Conservation (phyloP, 176 grass and related monocot species). For the Panicum miliaceum region DNA sequence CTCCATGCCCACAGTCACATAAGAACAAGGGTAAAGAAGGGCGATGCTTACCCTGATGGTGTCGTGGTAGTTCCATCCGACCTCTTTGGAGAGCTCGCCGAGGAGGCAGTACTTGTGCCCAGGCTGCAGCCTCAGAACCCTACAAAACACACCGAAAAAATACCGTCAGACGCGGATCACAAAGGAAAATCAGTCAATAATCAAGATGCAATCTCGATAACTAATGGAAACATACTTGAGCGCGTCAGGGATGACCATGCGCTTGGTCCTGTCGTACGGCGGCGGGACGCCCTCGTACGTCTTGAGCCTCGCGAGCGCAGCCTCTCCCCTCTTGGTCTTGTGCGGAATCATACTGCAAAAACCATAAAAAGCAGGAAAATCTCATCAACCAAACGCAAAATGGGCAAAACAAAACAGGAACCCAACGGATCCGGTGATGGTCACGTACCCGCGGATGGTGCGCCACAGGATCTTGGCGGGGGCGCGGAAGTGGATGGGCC, state of each 20-base stretch:
- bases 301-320: slow-evolving; percentile 85
- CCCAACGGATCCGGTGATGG: not conserved
- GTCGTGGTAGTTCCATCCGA: slow-evolving; percentile 85
- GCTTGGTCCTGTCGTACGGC: slow-evolving; percentile 88
- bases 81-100: slow-evolving; percentile 87
- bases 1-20: not conserved
- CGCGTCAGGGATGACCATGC: slow-evolving; percentile 91
- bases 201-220: not conserved
- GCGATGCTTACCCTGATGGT: slow-evolving; percentile 67
- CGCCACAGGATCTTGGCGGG: slow-evolving; percentile 92
- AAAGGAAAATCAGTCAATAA: not conserved
- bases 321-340: slow-evolving; percentile 92
- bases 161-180: not conserved
- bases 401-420: too few relatives aligned
- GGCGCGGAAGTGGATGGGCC: slow-evolving; percentile 90
- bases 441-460: slow-evolving; percentile 72
- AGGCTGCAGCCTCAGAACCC: slow-evolving; percentile 91
- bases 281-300: slow-evolving; percentile 88
- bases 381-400: not conserved
- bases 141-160: not conserved
- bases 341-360: slow-evolving; percentile 88
- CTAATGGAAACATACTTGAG: slow-evolving; percentile 61
- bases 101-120: slow-evolving; percentile 93
- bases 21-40: not conserved
- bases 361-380: not conserved